Evolutionary conservation across 1,284 basidiomycete species (phyloP), one percentile per base, ranked within the genome.

Genomic region (Bjerkandera adusta): DNA sequence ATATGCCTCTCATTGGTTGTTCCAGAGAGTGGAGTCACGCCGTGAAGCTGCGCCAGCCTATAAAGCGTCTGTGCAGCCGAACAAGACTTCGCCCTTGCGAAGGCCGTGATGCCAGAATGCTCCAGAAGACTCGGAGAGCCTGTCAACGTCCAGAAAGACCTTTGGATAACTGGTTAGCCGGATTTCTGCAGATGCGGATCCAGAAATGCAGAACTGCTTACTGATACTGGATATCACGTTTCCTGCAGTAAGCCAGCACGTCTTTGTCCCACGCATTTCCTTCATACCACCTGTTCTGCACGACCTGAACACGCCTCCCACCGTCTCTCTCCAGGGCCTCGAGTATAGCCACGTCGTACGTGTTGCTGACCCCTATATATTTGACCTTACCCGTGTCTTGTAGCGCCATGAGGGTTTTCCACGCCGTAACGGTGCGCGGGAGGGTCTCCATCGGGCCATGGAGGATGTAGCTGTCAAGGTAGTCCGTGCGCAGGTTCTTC

Each of bases 81-180:
- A 39, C 80, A 71, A 1, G 65, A 62, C 25, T 75, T 65, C 25
- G 64, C 65, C 13, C 68, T 50, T 0, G 82, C 76, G 13, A 89
- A 65, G 3, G 64, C 50, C 3, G 64, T 51, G 3, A 86, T 57
- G 1, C 69, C 60, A 0, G 76, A 72, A 56, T 81, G 72, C 1
- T 63, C 50, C 2, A 89, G 68, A 6, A 91, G 68, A 2, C 61
- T 69, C 2, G 86, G 85, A 1, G 85, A 88, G 8, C 89, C 89
- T 0, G 86, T 81, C 15, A 92, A 67, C 15, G 90, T 92, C 90
- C 90, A 92, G 65, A 92, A 92, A 8, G 87, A 88, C 59, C 88
- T 90, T 53, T 13, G 10, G 22, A 30, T 10, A 18, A 12, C 20
- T n/a, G n/a, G n/a, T n/a, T n/a, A 11, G 26, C 12, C 13, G 24